Evolutionary conservation across 2,329 filamentous ascomycete genomes (phyloP), one percentile per base, ranked within the genome.

Genomic region (Coniella vitis): DNA sequence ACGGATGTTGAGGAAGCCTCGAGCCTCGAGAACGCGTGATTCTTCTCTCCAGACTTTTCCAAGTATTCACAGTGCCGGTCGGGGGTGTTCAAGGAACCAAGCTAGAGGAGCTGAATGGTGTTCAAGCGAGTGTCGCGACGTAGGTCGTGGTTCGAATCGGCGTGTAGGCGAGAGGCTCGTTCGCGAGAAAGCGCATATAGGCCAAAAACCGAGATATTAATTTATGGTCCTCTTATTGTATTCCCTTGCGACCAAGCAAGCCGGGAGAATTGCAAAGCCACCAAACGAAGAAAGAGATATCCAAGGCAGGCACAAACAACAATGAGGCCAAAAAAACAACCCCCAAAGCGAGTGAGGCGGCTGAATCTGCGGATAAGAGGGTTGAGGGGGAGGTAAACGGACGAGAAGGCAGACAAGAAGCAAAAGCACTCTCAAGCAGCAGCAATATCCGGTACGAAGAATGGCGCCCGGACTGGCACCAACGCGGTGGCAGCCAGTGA

Each of bases 311-410:
- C 48, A 45, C 43, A 55, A 49, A 54, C 55, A 59, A 57, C 48
- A 72, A 66, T 63, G 68, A 71, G 58, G 53, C 65, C 48, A 58
- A 44, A 55, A 44, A 55, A 56, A 61, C 68, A 68, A 62, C 68
- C 70, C 72, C 73, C 73, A 73, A 69, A 81, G 72, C 78, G 78
- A 83, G 70, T 76, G 79, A 80, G 71, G 71, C 67, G 67, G 68
- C 45, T 48, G 55, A 45, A 35, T 53, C 44, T 19, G 20, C 17
- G 40, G 37, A 35, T 39, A n/a, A 29, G n/a, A n/a, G 37, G 34
- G 29, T 35, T 34, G 37, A 22, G 37, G 46, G 29, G 34, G 37
- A 44, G 38, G 29, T 13, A 19, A 48, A 37, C n/a, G n/a, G 35
- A 37, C 14, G 35, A 17, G n/a, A n/a, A 16, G 38, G 25, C 5